phyloP scores from a whole-genome alignment of 192 early-diverging fungal genomes.

The Borealophlyctis nickersoniae region DNA sequence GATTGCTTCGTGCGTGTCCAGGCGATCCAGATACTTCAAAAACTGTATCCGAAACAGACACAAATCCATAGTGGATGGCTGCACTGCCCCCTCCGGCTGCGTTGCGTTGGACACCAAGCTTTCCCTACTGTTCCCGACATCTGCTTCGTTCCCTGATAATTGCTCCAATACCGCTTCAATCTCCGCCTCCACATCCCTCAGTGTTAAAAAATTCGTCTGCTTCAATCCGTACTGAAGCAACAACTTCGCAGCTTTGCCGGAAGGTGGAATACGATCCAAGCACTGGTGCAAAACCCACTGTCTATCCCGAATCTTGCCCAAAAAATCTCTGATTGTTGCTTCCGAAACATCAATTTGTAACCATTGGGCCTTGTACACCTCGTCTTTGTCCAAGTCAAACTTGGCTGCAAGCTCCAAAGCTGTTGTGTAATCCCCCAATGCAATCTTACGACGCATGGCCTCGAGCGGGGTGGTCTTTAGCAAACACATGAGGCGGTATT shows the following conservation, averaged over 20 bases:
- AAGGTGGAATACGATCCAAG: constrained; percentile 37
- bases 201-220: constrained; percentile 43
- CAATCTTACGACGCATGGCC: constrained; percentile 50
- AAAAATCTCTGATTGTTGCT: constrained; percentile 29
- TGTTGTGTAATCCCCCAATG: constrained; percentile 47
- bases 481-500: constrained; percentile 11
- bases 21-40: constrained; percentile 59
- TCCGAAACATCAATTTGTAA: constrained; percentile 34
- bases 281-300: constrained; percentile 59
- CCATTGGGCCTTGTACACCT: constrained; percentile 65
- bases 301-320: constrained; percentile 53
- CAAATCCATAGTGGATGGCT: constrained; percentile 12
- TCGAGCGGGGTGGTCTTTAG: constrained; percentile 48
- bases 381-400: constrained; percentile 53
- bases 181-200: constrained; percentile 40
- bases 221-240: constrained; percentile 54
- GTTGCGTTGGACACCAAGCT: not conserved
- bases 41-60: constrained; percentile 52
- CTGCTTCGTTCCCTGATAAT: not conserved
- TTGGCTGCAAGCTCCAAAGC: constrained; percentile 56
- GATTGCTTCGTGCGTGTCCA: constrained; percentile 62
- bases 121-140: not conserved
- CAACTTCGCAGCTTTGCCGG: constrained; percentile 27
- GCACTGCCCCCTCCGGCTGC: not conserved
- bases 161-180: constrained; percentile 31